Percentiles rank a stretch among this genome's conserved stretches.
Evolutionary conservation across 768 basidiomycete species (phyloP).

Genomic region (Rhizopogon vulgaris): DNA sequence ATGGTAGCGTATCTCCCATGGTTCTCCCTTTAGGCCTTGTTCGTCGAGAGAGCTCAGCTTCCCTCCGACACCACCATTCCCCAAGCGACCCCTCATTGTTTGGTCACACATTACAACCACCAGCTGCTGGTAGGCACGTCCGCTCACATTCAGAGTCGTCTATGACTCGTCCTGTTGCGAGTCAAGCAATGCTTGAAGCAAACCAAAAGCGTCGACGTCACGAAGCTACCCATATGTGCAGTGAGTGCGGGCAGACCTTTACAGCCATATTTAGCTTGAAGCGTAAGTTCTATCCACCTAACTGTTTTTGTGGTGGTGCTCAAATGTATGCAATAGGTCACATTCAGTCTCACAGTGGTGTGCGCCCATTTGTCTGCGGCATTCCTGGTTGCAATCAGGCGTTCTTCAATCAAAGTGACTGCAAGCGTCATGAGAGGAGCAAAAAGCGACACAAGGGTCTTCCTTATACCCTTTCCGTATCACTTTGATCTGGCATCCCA

Average conservation of each 20-base stretch:
- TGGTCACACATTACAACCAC: background rate
- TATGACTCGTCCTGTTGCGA: slow-evolving; percentile 16
- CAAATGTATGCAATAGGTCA: slow-evolving; percentile 15
- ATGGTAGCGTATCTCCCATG: background rate
- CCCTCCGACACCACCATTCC: background rate
- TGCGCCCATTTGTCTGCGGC: slow-evolving; percentile 18
- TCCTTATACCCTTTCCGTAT: background rate
- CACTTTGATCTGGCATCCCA: background rate
- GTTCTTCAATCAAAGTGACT: slow-evolving; percentile 28
- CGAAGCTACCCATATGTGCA: slow-evolving; percentile 14
- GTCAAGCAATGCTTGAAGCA: slow-evolving; percentile 27
- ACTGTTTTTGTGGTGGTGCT: background rate
- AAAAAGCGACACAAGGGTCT: slow-evolving; percentile 23
- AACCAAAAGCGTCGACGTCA: slow-evolving; percentile 26
- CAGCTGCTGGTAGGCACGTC: slow-evolving; percentile 1
- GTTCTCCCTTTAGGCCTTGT: background rate
- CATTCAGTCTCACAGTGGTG: slow-evolving; percentile 21
- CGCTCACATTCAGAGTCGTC: slow-evolving; percentile 16
- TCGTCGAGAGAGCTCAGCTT: background rate
- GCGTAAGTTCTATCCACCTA: slow-evolving; percentile 13
- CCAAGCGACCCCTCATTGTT: slow-evolving; percentile 5
- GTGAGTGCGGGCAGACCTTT: slow-evolving; percentile 18
- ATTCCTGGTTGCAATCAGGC: slow-evolving; percentile 21
- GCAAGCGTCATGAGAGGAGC: slow-evolving; percentile 29
- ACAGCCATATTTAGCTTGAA: slow-evolving; percentile 27